A percentile compares a stretch with the other conserved stretches of the same genome.
Conservation (phyloP, 768 basidiomycete genomes). For the Termitomyces sp. region DNA sequence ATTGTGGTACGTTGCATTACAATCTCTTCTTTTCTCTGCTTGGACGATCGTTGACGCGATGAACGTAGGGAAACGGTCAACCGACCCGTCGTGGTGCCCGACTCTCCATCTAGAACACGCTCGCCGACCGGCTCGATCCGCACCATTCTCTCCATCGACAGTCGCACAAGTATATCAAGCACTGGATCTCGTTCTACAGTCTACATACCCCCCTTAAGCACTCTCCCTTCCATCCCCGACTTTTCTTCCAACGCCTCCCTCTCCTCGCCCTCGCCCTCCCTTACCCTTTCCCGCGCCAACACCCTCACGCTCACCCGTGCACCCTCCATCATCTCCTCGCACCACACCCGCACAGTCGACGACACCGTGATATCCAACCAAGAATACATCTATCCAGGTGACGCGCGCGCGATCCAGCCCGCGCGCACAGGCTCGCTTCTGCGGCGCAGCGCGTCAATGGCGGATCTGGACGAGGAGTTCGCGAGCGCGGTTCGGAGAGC, state of each 20-base stretch:
- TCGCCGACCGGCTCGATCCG: conserved; percentile 57
- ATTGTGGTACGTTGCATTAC: conserved; percentile 64
- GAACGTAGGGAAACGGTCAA: conserved; percentile 70
- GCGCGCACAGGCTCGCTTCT: conserved; percentile 37
- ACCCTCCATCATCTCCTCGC: conserved; percentile 47
- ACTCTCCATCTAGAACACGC: conserved; percentile 41
- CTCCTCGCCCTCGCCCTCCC: too few species aligned
- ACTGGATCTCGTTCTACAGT: conserved; percentile 66
- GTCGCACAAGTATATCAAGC: conserved; percentile 34
- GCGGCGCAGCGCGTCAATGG: conserved; percentile 69
- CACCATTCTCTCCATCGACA: conserved; percentile 59
- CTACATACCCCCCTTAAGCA: conserved; percentile 71
- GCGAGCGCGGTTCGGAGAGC: conserved; percentile 45
- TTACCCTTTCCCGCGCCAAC: too few species aligned
- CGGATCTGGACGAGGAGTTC: conserved; percentile 59
- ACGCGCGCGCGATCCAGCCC: conserved; percentile 66
- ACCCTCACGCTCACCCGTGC: conserved; percentile 19
- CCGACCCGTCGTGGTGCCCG: conserved; percentile 40
- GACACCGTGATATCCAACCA: conserved; percentile 64
- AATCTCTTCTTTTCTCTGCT: neutral
- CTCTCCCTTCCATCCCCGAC: conserved; percentile 68
- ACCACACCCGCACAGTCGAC: conserved; percentile 65
- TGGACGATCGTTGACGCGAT: neutral
- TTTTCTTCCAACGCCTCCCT: conserved; percentile 27
- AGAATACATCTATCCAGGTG: conserved; percentile 67